These are phyloP conservation scores for Cetraspora pellucida DNA, from an alignment of 192 early-diverging fungal species.

Conservation along the genomic window DNA sequence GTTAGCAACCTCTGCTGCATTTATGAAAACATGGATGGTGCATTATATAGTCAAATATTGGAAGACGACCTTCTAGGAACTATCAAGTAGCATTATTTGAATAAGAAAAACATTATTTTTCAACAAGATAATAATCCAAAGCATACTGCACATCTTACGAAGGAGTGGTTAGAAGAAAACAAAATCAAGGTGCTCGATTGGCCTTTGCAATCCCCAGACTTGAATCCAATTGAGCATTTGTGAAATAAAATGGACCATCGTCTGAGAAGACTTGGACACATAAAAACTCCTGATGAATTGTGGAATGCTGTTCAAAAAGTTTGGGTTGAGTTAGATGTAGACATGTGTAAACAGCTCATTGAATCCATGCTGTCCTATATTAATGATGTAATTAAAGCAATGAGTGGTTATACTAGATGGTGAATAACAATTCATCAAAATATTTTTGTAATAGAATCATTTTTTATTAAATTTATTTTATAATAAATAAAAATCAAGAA, in stretches of 20 bases:
- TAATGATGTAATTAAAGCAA: slow-evolving; percentile 24
- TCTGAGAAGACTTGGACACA: no score
- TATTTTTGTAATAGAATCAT: neutral
- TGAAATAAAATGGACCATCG: slow-evolving; percentile 21
- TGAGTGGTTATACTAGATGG: slow-evolving; percentile 21
- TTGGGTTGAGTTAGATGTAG: no score
- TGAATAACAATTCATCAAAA: slow-evolving; percentile 1
- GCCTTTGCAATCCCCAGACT: slow-evolving; percentile 33
- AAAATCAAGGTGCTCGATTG: slow-evolving; percentile 28
- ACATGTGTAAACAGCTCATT: no score
- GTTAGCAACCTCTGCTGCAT: slow-evolving; percentile 7
- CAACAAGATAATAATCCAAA: no score
- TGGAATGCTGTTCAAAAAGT: no score
- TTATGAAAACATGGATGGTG: neutral
- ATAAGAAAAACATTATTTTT: slow-evolving; percentile 5
- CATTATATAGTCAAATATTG: slow-evolving; percentile 5
- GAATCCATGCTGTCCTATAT: neutral
- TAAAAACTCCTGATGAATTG: no score
- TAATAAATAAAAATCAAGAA: neutral
- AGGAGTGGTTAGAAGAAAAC: slow-evolving; percentile 13
- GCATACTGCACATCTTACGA: no score
- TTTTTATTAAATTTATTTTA: neutral
- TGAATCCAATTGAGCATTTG: slow-evolving; percentile 34
- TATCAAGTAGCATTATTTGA: neutral
- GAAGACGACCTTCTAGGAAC: slow-evolving; percentile 6